Conservation (phyloP, 1,139 yeast genomes). For the Sugiyamaella japonica region DNA sequence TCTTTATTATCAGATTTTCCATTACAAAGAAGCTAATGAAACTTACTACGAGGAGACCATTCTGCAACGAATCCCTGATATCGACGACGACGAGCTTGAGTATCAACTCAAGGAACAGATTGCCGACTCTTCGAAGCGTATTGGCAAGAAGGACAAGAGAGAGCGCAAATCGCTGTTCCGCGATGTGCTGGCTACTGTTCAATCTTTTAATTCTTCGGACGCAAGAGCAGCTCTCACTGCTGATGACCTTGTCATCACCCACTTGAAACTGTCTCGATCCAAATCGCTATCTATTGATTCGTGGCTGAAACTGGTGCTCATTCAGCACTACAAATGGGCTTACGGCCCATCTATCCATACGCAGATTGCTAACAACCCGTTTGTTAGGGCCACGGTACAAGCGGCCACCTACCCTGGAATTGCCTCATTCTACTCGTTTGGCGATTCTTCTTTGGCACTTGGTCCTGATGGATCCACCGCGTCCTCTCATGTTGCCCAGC, state of each 20-base stretch:
- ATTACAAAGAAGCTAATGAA: conserved; percentile 45
- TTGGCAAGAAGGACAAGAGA: conserved; percentile 62
- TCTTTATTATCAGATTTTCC: conserved; percentile 58
- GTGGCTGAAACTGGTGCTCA: conserved; percentile 64
- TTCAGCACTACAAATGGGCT: conserved; percentile 68
- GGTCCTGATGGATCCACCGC: background rate
- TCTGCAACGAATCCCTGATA: conserved; percentile 49
- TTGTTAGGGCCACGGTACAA: conserved; percentile 42
- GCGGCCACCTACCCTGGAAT: conserved; percentile 21
- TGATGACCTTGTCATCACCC: conserved; percentile 50
- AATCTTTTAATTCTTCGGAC: conserved; percentile 46
- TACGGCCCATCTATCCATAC: conserved; percentile 66
- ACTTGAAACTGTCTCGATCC: conserved; percentile 55
- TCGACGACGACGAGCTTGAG: conserved; percentile 56
- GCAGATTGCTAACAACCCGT: conserved; percentile 56
- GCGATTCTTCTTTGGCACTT: background rate
- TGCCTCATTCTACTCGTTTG: conserved; percentile 7
- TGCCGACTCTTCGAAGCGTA: conserved; percentile 54
- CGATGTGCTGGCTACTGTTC: conserved; percentile 56
- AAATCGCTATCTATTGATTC: conserved; percentile 60
- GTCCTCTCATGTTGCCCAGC: conserved; percentile 1
- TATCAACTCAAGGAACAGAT: conserved; percentile 50
- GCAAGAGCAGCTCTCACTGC: conserved; percentile 43
- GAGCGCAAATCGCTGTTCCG: conserved; percentile 63
- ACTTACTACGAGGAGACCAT: conserved; percentile 42